These are phyloP conservation scores for Selaginella tamariscina DNA, from an alignment of 75 land plant species.

Conservation along the genomic window DNA sequence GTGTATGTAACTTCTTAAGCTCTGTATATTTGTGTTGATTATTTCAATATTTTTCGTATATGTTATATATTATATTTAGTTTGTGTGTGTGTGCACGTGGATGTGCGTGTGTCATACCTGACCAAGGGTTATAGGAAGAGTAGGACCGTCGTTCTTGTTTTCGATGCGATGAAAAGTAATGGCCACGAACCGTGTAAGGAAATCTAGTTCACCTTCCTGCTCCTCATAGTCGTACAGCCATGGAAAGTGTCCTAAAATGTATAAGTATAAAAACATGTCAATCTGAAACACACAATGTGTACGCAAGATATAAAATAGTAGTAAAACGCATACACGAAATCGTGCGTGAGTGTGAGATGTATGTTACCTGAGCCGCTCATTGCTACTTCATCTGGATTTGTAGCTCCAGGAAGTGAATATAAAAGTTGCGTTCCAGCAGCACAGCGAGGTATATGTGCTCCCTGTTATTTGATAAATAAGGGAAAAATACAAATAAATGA, in stretches of 20 bases:
- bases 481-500: not conserved
- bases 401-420: slow-evolving; percentile 54
- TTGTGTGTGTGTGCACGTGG: too few relatives aligned
- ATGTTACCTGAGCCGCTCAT: slow-evolving; percentile 92
- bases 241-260: slow-evolving; percentile 24
- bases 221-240: slow-evolving; percentile 94
- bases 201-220: slow-evolving; percentile 84
- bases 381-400: slow-evolving; percentile 72
- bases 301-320: too few relatives aligned
- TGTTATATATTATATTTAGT: too few relatives aligned
- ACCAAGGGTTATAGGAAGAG: slow-evolving; percentile 69
- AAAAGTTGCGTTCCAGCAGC: slow-evolving; percentile 63
- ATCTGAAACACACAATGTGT: too few relatives aligned
- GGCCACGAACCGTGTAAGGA: slow-evolving; percentile 73
- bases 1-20: too few relatives aligned
- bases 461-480: slow-evolving; percentile 38
- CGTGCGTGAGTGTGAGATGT: too few relatives aligned
- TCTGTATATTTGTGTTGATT: too few relatives aligned
- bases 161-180: slow-evolving; percentile 63
- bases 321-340: too few relatives aligned
- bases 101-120: too few relatives aligned
- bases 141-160: slow-evolving; percentile 23
- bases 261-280: too few relatives aligned
- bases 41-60: too few relatives aligned
- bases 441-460: slow-evolving; percentile 82